phyloP scores from a whole-genome alignment of 2,329 filamentous ascomycete genomes.

The Penicillium sp. region DNA sequence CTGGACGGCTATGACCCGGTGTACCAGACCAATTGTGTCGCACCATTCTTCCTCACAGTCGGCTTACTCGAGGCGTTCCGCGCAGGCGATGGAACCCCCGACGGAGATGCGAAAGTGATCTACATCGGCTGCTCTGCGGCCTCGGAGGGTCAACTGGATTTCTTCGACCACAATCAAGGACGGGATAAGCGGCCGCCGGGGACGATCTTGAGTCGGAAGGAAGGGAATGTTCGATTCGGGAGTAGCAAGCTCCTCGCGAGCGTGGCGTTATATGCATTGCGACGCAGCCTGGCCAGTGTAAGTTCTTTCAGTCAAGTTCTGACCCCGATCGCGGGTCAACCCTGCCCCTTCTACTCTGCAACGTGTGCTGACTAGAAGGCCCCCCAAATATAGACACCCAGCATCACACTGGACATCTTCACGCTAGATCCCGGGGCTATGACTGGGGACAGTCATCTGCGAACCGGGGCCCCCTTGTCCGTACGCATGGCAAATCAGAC shows the following conservation, averaged over 20 bases:
- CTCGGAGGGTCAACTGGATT: conserved; percentile 40
- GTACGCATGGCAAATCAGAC: conserved; percentile 41
- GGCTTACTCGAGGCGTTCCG: conserved; percentile 46
- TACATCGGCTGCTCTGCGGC: conserved; percentile 44
- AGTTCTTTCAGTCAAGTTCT: conserved; percentile 24
- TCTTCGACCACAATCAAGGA: conserved; percentile 38
- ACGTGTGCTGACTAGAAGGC: conserved; percentile 12
- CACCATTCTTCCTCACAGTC: conserved; percentile 46
- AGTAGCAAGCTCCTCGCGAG: conserved; percentile 46
- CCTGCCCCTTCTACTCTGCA: not conserved
- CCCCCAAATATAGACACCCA: conserved; percentile 35
- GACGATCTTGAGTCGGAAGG: conserved; percentile 37
- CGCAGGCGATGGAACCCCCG: conserved; percentile 39
- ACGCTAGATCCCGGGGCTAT: conserved; percentile 44
- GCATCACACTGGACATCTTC: conserved; percentile 46
- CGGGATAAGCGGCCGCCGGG: conserved; percentile 30
- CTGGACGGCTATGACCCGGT: conserved; percentile 44
- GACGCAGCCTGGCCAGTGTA: conserved; percentile 43
- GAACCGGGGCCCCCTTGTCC: conserved; percentile 36
- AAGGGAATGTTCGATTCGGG: conserved; percentile 40
- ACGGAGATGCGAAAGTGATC: conserved; percentile 43
- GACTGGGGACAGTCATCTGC: conserved; percentile 34
- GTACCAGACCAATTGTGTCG: conserved; percentile 46
- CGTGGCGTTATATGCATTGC: conserved; percentile 45
- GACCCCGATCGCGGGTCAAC: not conserved